Evolutionary conservation across 345 rosid species (phyloP), one percentile per base, ranked within the genome.

Genomic region (Populus pruinosa): DNA sequence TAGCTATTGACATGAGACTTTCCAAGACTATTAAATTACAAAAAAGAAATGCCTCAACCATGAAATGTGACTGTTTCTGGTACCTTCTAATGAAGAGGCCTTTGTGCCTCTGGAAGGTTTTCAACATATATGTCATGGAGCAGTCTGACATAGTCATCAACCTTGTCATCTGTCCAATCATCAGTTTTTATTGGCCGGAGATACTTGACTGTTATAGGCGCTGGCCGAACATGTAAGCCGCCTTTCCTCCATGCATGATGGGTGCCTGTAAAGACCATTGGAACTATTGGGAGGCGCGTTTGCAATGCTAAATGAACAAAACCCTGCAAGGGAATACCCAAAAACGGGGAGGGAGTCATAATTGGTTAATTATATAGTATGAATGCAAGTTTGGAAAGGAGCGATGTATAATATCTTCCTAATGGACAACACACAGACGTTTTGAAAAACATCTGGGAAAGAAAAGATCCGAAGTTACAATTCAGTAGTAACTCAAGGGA

Each of bases 211-310:
- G 85, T 73, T 74, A 88, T 79, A 20, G 91, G 87, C 13, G 85
- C 81, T 2, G 91, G 91, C 33, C 91, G 86, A 12, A 88, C 82
- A 18, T 33, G 89, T 55, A 88, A 76, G 78, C 87, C 76, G 74
- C 91, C 90, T 49, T 90, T 90, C 72, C 88, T 87, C 91, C 91
- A 90, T 13, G 93, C 93, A 29, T 13, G 75, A 78, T 90, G 91
- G 8, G 90, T 86, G 5, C 93, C 92, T 0, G 80, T 77, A 55
- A 87, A 47, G 82, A 89, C 79, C 20, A 87, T 72, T 17, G 92
- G 87, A 77, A 89, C 85, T 39, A 87, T 76, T 27, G 89, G 89
- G 8, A 82, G 88, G 27, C 78, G 78, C 10, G 90, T 82, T 72
- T 86, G 88, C 78, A 87, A 33, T 21, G 91, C 93, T 78, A 90